A percentile compares a stretch with the other conserved stretches of the same genome.
phyloP scores from a whole-genome alignment of 1,284 basidiomycete species.

The Rhodotorula sp. region DNA sequence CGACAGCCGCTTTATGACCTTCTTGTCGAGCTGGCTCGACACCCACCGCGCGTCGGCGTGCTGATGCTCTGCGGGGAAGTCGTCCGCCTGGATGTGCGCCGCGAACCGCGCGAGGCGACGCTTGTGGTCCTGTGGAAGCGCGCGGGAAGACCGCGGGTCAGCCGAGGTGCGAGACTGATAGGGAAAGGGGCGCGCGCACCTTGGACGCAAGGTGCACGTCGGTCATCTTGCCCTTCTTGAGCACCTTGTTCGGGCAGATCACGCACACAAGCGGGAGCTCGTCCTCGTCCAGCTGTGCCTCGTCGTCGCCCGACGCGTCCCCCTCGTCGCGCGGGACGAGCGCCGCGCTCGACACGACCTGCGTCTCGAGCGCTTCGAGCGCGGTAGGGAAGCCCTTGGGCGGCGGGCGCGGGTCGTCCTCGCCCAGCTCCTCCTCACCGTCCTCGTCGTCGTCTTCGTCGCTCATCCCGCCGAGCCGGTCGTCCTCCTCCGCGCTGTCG shows the following conservation, averaged over 20 bases:
- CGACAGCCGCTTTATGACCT: constrained; percentile 27
- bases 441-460: constrained; percentile 17
- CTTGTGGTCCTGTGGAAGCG: constrained; percentile 29
- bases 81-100: constrained; percentile 25
- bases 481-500: neutral
- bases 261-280: constrained; percentile 37
- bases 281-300: constrained; percentile 13
- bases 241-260: constrained; percentile 40
- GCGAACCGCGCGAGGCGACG: constrained; percentile 35
- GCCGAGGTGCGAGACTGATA: neutral
- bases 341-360: constrained; percentile 17
- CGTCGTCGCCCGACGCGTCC: constrained; percentile 3
- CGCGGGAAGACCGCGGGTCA: neutral
- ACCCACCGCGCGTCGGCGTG: constrained; percentile 33
- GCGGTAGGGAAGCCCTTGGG: constrained; percentile 34
- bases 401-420: constrained; percentile 24
- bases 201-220: constrained; percentile 40
- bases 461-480: constrained; percentile 1
- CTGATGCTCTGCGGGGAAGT: constrained; percentile 22
- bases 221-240: constrained; percentile 39
- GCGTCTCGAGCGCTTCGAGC: constrained; percentile 27
- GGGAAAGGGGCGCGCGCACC: constrained; percentile 5
- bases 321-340: constrained; percentile 4
- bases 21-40: constrained; percentile 32
- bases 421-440: constrained; percentile 17